Conservation (phyloP, 768 basidiomycete genomes). For the Russula foetens region DNA sequence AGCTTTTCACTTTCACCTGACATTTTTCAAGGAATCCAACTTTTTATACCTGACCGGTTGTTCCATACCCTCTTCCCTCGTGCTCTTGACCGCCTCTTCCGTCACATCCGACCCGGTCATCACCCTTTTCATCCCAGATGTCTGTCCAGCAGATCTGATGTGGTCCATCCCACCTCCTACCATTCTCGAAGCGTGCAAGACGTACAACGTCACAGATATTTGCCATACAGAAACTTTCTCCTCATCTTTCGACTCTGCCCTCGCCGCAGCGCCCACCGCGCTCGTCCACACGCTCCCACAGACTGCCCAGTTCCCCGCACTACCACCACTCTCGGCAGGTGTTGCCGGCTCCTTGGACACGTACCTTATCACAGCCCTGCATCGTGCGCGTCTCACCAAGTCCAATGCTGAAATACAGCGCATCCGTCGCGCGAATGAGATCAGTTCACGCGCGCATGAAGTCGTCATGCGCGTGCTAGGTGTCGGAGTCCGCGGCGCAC, state of each 20-base stretch:
- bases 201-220: conserved; percentile 55
- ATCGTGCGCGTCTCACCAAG: conserved; percentile 74
- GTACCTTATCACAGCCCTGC: conserved; percentile 72
- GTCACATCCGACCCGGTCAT: conserved; percentile 36
- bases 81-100: conserved; percentile 52
- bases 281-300: conserved; percentile 60
- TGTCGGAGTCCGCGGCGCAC: conserved; percentile 43
- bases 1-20: not conserved
- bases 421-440: conserved; percentile 74
- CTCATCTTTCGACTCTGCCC: conserved; percentile 36
- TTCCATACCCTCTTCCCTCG: conserved; percentile 57
- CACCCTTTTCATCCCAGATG: conserved; percentile 73
- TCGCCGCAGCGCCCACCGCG: conserved; percentile 44
- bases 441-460: conserved; percentile 87
- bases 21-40: conserved; percentile 58
- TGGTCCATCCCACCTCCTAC: conserved; percentile 85
- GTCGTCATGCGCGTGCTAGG: conserved; percentile 89
- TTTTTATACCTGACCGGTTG: conserved; percentile 86
- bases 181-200: conserved; percentile 42
- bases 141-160: conserved; percentile 66
- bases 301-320: conserved; percentile 42
- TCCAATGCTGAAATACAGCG: conserved; percentile 60
- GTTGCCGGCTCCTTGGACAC: conserved; percentile 39
- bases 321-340: conserved; percentile 33
- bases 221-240: conserved; percentile 42